Evolutionary conservation across 495 filamentous ascomycete species (phyloP), one percentile per base, ranked within the genome.

Genomic region (Cudoniella acicularis): DNA sequence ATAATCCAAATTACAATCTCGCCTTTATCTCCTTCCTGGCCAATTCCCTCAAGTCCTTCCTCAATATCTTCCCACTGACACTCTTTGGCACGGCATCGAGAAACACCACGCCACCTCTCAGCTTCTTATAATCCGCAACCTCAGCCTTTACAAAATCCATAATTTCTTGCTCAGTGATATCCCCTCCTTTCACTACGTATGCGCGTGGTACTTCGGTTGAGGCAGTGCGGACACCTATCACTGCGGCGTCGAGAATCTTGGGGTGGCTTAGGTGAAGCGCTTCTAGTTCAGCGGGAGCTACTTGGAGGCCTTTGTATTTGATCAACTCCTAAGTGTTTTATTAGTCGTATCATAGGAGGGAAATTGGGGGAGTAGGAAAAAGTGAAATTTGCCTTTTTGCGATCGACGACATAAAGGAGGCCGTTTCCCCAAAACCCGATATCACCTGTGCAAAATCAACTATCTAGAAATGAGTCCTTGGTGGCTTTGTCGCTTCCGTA

Each of bases 221-320:
- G 11, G 75, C 66, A n/a, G 23, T 36, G 2, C 57, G 73, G 24
- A 89, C 81, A 0, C 91, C 90, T 21, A 96, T 80, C 13, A 96
- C 90, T 0, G 87, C 92, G 2, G 80, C 90, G 67, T 96, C 90
- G 36, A 75, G 72, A 25, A 96, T 76, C 1, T 80, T 78, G 1
- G 82, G 81, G 55, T 90, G 85, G 21, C 88, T 83, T 10, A 96
- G 71, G 17, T 96, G 75, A 1, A 92, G 64, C 10, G 82, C 87
- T 70, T 96, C 91, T 1, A 96, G 75, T 72, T 96, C 92, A 0
- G 91, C 91, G 0, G 91, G 91, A 2, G 91, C 90, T 18, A 96
- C 90, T 67, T 96, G 91, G 62, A 87, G 84, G 20, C 88, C 91
- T 75, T 89, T 89, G 60, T 93, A 87, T 73, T 92, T 92, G 74